These are phyloP conservation scores for Fragaria iinumae DNA, from an alignment of 306 rosid species.

Conservation along the genomic window DNA sequence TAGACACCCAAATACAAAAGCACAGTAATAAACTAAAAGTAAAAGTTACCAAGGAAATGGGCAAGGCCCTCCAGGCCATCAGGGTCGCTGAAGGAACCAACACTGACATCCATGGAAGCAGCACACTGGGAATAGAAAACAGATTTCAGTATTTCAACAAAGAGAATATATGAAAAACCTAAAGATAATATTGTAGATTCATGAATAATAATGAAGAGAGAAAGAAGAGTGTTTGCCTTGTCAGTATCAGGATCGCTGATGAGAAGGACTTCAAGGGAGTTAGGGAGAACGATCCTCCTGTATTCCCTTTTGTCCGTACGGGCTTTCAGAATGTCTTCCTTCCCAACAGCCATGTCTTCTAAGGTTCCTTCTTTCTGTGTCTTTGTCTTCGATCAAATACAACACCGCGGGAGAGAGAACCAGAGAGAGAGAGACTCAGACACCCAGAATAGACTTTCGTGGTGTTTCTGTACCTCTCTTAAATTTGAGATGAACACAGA, in stretches of 20 bases:
- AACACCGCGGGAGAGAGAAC: not conserved
- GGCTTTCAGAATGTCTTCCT: conserved; percentile 62
- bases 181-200: not conserved
- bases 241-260: conserved; percentile 87
- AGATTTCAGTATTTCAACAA: not conserved
- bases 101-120: conserved; percentile 91
- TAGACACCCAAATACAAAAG: not conserved
- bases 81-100: conserved; percentile 87
- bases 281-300: conserved; percentile 64
- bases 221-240: conserved; percentile 43
- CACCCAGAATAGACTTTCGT: not conserved
- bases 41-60: conserved; percentile 73
- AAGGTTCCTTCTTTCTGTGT: no score
- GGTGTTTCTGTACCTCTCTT: not conserved
- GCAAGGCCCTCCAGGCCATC: conserved; percentile 92
- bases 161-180: not conserved
- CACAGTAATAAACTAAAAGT: not conserved
- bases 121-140: conserved; percentile 55
- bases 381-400: not conserved
- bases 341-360: conserved; percentile 52
- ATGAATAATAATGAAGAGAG: not conserved
- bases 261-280: conserved; percentile 75
- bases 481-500: no score
- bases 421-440: not conserved
- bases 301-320: conserved; percentile 75